Evolutionary conservation across 2,329 filamentous ascomycete genomes (phyloP).

Genomic region (Parascedosporium putredinis): DNA sequence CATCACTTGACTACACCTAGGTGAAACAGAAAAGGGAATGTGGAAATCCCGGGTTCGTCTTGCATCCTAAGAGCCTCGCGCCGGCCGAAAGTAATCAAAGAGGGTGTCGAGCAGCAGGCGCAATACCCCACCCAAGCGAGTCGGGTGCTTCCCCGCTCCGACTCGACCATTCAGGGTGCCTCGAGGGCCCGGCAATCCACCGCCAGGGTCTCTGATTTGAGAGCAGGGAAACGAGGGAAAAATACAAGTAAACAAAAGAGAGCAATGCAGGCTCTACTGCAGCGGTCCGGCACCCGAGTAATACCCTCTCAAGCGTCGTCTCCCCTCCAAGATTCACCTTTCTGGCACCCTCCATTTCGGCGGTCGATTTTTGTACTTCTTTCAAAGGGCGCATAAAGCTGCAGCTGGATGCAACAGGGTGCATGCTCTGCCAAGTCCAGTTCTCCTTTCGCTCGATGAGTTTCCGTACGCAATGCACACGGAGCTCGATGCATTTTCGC

Average conservation of each 20-base stretch:
- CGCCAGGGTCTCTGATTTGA: background rate
- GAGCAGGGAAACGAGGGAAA: background rate
- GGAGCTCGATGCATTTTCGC: no score
- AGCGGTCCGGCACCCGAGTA: background rate
- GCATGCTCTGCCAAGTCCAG: no score
- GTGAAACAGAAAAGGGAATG: conserved; percentile 5
- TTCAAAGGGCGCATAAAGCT: no score
- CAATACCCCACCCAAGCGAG: background rate
- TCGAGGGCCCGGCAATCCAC: background rate
- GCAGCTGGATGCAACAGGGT: no score
- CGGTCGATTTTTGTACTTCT: no score
- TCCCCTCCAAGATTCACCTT: no score
- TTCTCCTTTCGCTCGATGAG: no score
- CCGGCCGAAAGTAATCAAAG: background rate
- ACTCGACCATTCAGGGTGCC: background rate
- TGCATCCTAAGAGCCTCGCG: background rate
- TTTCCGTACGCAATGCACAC: no score
- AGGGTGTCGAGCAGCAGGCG: background rate
- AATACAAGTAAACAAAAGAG: no score
- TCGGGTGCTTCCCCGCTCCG: conserved; percentile 2
- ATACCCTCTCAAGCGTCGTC: background rate
- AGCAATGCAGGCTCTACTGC: background rate
- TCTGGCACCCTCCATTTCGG: no score
- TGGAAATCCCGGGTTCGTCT: background rate
- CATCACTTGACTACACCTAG: conserved; percentile 7